A percentile compares a stretch with the other conserved stretches of the same genome.
Evolutionary conservation across 1,284 basidiomycete species (phyloP).

Genomic region (Ustilago loliicola): DNA sequence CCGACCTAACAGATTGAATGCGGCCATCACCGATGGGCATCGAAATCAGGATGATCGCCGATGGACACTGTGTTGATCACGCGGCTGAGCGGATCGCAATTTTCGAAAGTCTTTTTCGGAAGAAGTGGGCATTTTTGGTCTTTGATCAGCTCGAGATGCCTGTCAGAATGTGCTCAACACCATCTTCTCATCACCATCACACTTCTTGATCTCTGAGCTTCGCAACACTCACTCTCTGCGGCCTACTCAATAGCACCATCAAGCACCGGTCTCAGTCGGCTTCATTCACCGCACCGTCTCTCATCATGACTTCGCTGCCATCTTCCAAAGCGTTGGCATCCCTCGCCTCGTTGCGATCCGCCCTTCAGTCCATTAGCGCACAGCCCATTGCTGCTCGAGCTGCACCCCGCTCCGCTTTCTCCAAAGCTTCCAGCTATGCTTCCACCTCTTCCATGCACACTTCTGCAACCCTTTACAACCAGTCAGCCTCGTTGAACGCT

Average conservation of each 20-base stretch:
- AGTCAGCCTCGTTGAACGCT: not conserved
- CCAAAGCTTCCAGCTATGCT: conserved; percentile 11
- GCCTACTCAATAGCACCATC: not conserved
- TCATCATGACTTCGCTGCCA: conserved; percentile 28
- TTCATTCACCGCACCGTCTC: not conserved
- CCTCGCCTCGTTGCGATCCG: conserved; percentile 35
- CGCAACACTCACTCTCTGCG: not conserved
- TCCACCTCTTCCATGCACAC: conserved; percentile 39
- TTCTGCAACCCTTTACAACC: conserved; percentile 16
- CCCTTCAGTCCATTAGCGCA: conserved; percentile 33
- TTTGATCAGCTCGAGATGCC: not conserved
- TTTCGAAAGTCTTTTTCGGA: conserved; percentile 25
- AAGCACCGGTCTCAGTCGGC: not conserved
- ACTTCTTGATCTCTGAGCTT: not conserved
- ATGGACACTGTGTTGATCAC: conserved; percentile 8
- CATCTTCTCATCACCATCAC: conserved; percentile 6
- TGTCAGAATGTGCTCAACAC: not conserved
- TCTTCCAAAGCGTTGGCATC: conserved; percentile 30
- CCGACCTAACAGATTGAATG: not conserved
- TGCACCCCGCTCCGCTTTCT: conserved; percentile 11
- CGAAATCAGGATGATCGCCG: not conserved
- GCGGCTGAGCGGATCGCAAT: conserved; percentile 7
- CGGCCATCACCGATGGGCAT: not conserved
- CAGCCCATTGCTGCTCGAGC: conserved; percentile 31
- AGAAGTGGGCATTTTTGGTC: conserved; percentile 14